phyloP scores from a whole-genome alignment of 495 filamentous ascomycete genomes.

The Rhypophila decipiens region DNA sequence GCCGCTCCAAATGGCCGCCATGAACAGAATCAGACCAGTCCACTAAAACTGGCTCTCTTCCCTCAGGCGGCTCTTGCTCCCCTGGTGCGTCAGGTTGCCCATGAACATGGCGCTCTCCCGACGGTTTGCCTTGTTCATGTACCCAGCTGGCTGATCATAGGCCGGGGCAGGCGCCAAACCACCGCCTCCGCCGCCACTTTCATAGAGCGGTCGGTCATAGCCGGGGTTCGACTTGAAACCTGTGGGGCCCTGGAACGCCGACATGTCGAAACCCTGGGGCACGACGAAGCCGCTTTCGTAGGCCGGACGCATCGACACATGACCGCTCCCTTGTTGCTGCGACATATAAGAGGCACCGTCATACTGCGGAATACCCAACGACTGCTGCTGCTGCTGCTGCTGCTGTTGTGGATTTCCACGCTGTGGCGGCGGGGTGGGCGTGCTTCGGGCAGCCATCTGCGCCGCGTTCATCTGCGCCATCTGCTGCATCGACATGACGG shows the following conservation, averaged over 20 bases:
- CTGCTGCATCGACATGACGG: slow-evolving; percentile 23
- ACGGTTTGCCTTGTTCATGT: slow-evolving; percentile 34
- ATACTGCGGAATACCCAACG: no score
- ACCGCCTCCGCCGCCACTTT: slow-evolving; percentile 24
- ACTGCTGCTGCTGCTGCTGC: slow-evolving; percentile 20
- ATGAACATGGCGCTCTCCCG: slow-evolving; percentile 45
- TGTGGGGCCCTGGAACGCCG: slow-evolving; percentile 12
- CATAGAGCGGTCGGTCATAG: slow-evolving; percentile 39
- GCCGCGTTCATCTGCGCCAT: slow-evolving; percentile 29
- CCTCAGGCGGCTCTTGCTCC: slow-evolving; percentile 38
- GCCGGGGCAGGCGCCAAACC: slow-evolving; percentile 28
- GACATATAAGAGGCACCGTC: no score
- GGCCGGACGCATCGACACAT: slow-evolving; percentile 29
- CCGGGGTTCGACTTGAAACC: slow-evolving; percentile 18
- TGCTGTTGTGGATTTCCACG: slow-evolving; percentile 34
- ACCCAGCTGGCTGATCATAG: slow-evolving; percentile 38
- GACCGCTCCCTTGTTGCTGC: slow-evolving; percentile 14
- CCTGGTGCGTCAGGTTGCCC: slow-evolving; percentile 38
- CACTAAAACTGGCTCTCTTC: slow-evolving; percentile 33
- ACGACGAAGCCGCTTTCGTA: slow-evolving; percentile 31
- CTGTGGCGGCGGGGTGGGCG: slow-evolving; percentile 38
- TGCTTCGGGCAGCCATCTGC: slow-evolving; percentile 25
- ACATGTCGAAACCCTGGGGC: slow-evolving; percentile 26
- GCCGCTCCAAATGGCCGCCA: not conserved
- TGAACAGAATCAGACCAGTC: not conserved